Evolutionary conservation across 331 rosid genomes (phyloP).

Genomic region (Malus hybrid): DNA sequence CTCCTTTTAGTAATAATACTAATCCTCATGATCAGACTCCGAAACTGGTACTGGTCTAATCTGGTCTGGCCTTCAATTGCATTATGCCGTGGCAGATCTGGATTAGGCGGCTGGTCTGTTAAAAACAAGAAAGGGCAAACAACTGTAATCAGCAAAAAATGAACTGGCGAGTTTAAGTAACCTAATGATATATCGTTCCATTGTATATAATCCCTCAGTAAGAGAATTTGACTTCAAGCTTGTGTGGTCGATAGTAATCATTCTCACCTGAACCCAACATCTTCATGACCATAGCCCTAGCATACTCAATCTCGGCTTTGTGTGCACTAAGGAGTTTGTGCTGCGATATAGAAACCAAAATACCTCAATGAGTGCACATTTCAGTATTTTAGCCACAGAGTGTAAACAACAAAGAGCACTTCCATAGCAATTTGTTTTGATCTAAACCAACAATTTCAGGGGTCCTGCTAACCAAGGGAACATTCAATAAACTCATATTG

Average conservation of each 20-base stretch:
- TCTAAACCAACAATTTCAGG: background rate
- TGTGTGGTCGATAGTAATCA: background rate
- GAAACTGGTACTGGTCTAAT: conserved; percentile 12
- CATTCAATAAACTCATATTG: background rate
- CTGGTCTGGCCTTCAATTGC: conserved; percentile 33
- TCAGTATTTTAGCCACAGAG: background rate
- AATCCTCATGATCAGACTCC: conserved; percentile 30
- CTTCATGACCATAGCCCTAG: conserved; percentile 34
- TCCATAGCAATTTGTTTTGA: background rate
- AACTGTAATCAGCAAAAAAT: background rate
- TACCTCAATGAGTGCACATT: background rate
- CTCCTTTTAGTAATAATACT: background rate
- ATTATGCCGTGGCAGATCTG: conserved; percentile 19
- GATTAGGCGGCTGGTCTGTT: conserved; percentile 27
- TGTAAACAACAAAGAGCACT: background rate
- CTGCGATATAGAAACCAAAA: conserved; percentile 35
- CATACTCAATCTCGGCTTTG: conserved; percentile 53
- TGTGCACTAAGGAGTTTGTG: conserved; percentile 44
- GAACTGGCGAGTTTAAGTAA: background rate
- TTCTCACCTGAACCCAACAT: conserved; percentile 61
- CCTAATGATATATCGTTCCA: background rate
- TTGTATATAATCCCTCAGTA: background rate
- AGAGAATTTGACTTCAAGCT: background rate
- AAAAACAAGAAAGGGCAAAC: background rate
- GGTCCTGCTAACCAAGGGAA: background rate